Percentiles rank a stretch among this genome's conserved stretches.
Conservation (phyloP, 805 yeast genomes). For the Candida anglica region DNA sequence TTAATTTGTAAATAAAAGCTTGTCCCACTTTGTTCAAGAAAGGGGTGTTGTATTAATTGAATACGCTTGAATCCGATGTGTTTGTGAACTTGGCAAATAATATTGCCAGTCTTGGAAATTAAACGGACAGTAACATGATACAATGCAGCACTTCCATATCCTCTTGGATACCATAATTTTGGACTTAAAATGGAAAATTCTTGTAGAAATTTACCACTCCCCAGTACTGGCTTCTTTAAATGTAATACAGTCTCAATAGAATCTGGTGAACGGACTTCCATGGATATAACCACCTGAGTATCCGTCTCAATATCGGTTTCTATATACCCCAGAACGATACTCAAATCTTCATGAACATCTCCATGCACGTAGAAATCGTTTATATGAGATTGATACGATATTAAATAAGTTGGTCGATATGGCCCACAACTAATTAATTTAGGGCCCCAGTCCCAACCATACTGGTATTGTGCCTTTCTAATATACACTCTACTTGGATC, state of each 20-base stretch:
- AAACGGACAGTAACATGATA: background rate
- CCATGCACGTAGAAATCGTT: background rate
- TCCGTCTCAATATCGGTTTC: no score
- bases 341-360: background rate
- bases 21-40: constrained; percentile 28
- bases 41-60: constrained; percentile 34
- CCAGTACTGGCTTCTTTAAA: background rate
- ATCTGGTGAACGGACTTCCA: background rate
- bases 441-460: constrained; percentile 61
- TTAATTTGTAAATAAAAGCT: constrained; percentile 43
- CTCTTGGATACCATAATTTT: constrained; percentile 38
- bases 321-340: no score
- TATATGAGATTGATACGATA: background rate
- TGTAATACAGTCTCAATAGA: background rate
- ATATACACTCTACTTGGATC: constrained; percentile 40
- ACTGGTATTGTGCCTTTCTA: constrained; percentile 52
- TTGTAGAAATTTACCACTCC: no score
- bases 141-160: constrained; percentile 21
- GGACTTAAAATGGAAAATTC: constrained; percentile 15
- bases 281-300: background rate
- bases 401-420: constrained; percentile 26
- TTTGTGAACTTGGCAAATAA: constrained; percentile 5
- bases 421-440: constrained; percentile 43
- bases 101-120: background rate
- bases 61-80: constrained; percentile 38